Conservation (phyloP, 192 early-diverging fungal genomes). For the Cladochytrium replicatum region DNA sequence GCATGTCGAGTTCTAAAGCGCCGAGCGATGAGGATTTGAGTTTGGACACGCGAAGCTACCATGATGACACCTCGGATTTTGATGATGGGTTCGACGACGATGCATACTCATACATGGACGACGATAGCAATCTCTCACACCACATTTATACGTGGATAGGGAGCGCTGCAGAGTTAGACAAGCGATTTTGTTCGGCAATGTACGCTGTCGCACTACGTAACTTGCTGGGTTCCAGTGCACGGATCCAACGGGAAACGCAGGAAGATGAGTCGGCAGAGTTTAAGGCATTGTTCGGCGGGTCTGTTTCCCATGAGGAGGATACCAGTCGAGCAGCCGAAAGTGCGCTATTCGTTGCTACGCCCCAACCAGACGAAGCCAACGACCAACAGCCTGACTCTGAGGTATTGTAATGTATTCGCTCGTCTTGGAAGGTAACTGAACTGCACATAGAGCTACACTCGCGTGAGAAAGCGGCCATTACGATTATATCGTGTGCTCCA, state of each 20-base stretch:
- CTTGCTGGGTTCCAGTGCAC: constrained; percentile 10
- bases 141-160: constrained; percentile 41
- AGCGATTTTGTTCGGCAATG: constrained; percentile 44
- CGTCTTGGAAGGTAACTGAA: too few relatives aligned
- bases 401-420: too few relatives aligned
- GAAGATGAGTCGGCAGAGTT: constrained; percentile 21
- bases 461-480: constrained; percentile 16
- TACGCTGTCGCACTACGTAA: constrained; percentile 37
- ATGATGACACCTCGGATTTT: background rate
- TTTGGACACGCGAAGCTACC: background rate
- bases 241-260: constrained; percentile 15
- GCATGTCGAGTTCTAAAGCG: background rate
- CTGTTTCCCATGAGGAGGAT: constrained; percentile 15
- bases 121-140: constrained; percentile 12
- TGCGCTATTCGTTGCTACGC: constrained; percentile 31
- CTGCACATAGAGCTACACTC: too few relatives aligned
- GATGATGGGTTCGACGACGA: constrained; percentile 8
- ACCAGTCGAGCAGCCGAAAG: constrained; percentile 20
- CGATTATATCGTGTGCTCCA: too few relatives aligned
- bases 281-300: constrained; percentile 11
- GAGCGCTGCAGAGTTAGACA: constrained; percentile 33
- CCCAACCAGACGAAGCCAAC: too few relatives aligned
- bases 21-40: background rate
- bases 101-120: constrained; percentile 2
- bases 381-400: too few relatives aligned